Evolutionary conservation across 306 rosid species (phyloP).

Genomic region (Pueraria montana): DNA sequence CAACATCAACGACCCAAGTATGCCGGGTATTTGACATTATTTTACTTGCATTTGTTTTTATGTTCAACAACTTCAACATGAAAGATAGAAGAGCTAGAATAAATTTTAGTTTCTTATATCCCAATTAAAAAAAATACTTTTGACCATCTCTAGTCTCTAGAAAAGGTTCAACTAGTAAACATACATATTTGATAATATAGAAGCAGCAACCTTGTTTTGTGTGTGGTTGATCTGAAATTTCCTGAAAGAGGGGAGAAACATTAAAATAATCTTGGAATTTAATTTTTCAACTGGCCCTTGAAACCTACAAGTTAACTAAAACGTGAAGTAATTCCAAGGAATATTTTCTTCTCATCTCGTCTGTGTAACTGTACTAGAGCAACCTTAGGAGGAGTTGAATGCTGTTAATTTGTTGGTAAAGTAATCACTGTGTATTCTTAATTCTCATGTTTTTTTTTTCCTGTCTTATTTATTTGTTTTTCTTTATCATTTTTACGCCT

Average conservation of each 20-base stretch:
- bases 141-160: not conserved
- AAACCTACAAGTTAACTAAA: not conserved
- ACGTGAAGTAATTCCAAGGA: slow-evolving; percentile 7
- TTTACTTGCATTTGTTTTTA: too few species aligned
- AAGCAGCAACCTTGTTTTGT: slow-evolving; percentile 12
- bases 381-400: not conserved
- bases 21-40: too few species aligned
- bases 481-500: too few species aligned
- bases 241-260: not conserved
- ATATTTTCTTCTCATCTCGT: not conserved
- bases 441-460: slow-evolving; percentile 2
- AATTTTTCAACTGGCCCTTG: slow-evolving; percentile 16
- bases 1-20: too few species aligned
- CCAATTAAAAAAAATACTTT: not conserved
- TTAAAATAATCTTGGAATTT: not conserved
- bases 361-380: not conserved
- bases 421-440: not conserved
- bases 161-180: not conserved
- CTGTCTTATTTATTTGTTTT: too few species aligned
- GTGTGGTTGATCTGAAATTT: slow-evolving; percentile 15
- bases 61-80: too few species aligned
- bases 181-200: not conserved
- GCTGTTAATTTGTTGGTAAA: slow-evolving; percentile 22
- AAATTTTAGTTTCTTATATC: not conserved
- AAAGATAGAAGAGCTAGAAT: not conserved